Evolutionary conservation across 164 flowering plant genomes (phyloP), one percentile per base, ranked within the genome.

Genomic region (Akebia trifoliata): DNA sequence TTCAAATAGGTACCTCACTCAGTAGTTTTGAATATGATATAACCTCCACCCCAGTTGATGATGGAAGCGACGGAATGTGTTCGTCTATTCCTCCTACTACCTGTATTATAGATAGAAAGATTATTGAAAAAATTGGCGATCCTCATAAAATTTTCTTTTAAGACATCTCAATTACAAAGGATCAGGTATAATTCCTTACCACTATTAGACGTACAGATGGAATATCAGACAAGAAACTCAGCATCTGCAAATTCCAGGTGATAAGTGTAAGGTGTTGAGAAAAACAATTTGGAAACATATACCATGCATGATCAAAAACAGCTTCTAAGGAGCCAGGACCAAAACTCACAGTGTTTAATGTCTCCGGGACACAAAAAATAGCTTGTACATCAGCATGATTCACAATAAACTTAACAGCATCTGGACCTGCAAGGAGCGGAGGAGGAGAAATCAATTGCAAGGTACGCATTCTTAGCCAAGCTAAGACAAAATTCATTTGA

Each of bases 71-170:
- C 25, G 95, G 90, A 44, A 87, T 59, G 50, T 78, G 75, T 50
- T 84, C 86, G 68, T 87, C 93, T 37, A 81, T 61, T 24, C 95
- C 95, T 53, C 85, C 93, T 63, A 90, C 82, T 37, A 90, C 95
- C 97, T 90, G 62, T 36, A 34, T 35, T 30, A 43, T 4, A 35
- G 36, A 10, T 29, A 31, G 22, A 12, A 54, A 50, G 51, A 50
- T 6, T 2, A 12, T 4, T 8, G 60, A 20, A 38, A 21, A 26
- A 45, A 22, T 51, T 24, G 11, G 37, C 36, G 63, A 48, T 28
- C 9, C 28, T 18, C 38, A 52, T 18, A 12, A n/a, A n/a, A 18
- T 30, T 11, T 26, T 26, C 4, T 30, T 47, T 35, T 32, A 29
- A 44, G 36, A 20, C 56, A 39, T 14, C 42, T 64, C 42, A 51